Evolutionary conservation across 495 filamentous ascomycete genomes (phyloP).

Genomic region (Aspergillus wentii): DNA sequence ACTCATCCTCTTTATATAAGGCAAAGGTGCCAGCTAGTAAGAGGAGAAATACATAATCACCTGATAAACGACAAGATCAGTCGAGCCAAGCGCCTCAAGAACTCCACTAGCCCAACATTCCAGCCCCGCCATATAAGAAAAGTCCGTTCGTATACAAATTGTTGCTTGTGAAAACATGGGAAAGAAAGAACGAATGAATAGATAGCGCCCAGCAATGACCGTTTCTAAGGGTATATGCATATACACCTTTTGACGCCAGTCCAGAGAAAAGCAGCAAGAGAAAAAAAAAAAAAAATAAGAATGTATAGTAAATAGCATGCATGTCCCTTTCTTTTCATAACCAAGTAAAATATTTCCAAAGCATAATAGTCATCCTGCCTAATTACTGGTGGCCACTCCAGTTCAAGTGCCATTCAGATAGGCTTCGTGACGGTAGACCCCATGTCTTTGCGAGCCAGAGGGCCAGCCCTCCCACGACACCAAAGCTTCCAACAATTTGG

Average conservation of each 20-base stretch:
- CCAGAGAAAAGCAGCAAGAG: slow-evolving; percentile 1
- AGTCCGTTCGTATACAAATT: no score
- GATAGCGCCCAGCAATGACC: no score
- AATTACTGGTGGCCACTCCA: slow-evolving; percentile 16
- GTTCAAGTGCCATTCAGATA: slow-evolving; percentile 35
- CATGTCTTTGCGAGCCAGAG: slow-evolving; percentile 54
- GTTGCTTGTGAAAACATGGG: no score
- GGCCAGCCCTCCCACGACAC: slow-evolving; percentile 68
- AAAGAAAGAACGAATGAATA: slow-evolving; percentile 2
- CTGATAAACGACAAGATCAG: no score
- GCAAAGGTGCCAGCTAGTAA: no score
- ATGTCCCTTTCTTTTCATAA: neutral
- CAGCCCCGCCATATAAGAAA: no score
- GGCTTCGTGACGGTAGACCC: slow-evolving; percentile 31
- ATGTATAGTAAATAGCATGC: neutral
- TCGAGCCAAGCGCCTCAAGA: no score
- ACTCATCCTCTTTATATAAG: no score
- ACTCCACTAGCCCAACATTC: no score
- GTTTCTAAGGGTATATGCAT: neutral
- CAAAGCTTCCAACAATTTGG: slow-evolving; percentile 73
- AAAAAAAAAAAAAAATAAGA: neutral
- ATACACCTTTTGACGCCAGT: slow-evolving; percentile 6
- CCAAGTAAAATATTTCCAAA: no score
- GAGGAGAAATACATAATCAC: slow-evolving; percentile 1
- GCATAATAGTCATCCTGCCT: no score